Percentiles rank a stretch among this genome's conserved stretches.
Conservation (phyloP, 1,139 yeast genomes). For the Magnusiomyces clavatus region DNA sequence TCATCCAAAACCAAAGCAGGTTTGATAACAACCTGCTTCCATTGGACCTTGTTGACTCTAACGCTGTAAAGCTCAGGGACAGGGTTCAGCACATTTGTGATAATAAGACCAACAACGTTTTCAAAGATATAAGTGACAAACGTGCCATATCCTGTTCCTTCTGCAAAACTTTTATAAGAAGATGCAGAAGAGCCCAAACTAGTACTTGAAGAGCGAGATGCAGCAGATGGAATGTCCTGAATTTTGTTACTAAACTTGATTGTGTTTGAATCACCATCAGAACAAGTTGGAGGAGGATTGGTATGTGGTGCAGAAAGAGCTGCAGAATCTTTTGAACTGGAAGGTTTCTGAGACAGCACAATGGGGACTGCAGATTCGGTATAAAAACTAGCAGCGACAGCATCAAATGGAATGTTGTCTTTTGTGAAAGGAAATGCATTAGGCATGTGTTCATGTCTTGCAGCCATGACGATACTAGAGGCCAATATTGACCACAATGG, state of each 20-base stretch:
- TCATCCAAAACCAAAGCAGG: slow-evolving; percentile 3
- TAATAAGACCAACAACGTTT: slow-evolving; percentile 28
- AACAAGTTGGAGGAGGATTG: too few relatives aligned
- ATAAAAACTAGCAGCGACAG: too few relatives aligned
- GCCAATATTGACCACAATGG: slow-evolving; percentile 35
- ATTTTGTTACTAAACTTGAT: too few relatives aligned
- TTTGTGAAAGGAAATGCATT: too few relatives aligned
- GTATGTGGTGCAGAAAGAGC: too few relatives aligned
- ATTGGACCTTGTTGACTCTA: slow-evolving; percentile 30
- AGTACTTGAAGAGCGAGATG: slow-evolving; percentile 12
- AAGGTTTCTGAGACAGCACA: slow-evolving; percentile 19
- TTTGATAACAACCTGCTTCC: slow-evolving; percentile 32
- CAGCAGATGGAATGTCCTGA: slow-evolving; percentile 10
- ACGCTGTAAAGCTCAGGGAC: slow-evolving; percentile 22
- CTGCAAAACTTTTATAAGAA: slow-evolving; percentile 17
- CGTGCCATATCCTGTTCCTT: slow-evolving; percentile 14
- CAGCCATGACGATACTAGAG: slow-evolving; percentile 31
- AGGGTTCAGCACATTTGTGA: slow-evolving; percentile 19
- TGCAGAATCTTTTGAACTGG: slow-evolving; percentile 15
- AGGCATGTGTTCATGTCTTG: slow-evolving; percentile 25
- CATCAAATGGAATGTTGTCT: too few relatives aligned
- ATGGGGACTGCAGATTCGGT: too few relatives aligned
- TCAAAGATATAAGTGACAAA: slow-evolving; percentile 28
- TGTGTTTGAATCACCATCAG: too few relatives aligned
- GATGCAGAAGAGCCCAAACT: slow-evolving; percentile 13